Evolutionary conservation across 2,329 filamentous ascomycete genomes (phyloP), one percentile per base, ranked within the genome.

Genomic region (Capronia americana): DNA sequence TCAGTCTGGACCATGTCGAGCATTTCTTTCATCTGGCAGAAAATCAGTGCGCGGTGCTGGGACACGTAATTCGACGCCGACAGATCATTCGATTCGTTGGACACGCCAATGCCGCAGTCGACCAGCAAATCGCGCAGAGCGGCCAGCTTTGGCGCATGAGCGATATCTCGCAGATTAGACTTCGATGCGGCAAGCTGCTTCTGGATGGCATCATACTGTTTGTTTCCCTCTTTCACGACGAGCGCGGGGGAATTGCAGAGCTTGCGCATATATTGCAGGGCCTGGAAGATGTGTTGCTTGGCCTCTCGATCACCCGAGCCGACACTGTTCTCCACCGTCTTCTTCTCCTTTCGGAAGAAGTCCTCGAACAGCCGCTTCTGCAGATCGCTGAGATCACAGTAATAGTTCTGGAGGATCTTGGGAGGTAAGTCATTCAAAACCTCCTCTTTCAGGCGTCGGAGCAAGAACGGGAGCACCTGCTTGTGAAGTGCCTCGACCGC

Each of bases 1-100:
- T 94, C 93, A 73, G 91, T 92, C 76, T 98, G 93, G 2, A 99
- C 96, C 87, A 99, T 98, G 78, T 99, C 95, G 26, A 99, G 85
- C 96, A 99, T 99, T 78, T 99, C 95, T 80, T 99, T 99, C 92
- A 99, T 97, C 78, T 99, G 95, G 75, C 95, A 99, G 84, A 99
- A 99, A 72, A 99, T 91, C 30, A 99, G 87, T 0, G 95, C 96
- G 53, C 95, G 92, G 77, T 99, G 95, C 32, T 94, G 95, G 68
- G 95, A 97, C 77, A 99, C 96, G 48, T 93, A 96, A 77, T 92
- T 87, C 7, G 70, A 69, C 65, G 85, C 86, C 0, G 86, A 72
- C 7, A 70, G 83, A 17, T 85, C 84, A 48, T 70, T 70, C 23
- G 67, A 50, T 2, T 72, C 69, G 17, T 65, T 66, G 17, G 87